Base-by-base conservation (phyloP, 2,329 filamentous ascomycete genomes). In the Cercospora sesami region DNA sequence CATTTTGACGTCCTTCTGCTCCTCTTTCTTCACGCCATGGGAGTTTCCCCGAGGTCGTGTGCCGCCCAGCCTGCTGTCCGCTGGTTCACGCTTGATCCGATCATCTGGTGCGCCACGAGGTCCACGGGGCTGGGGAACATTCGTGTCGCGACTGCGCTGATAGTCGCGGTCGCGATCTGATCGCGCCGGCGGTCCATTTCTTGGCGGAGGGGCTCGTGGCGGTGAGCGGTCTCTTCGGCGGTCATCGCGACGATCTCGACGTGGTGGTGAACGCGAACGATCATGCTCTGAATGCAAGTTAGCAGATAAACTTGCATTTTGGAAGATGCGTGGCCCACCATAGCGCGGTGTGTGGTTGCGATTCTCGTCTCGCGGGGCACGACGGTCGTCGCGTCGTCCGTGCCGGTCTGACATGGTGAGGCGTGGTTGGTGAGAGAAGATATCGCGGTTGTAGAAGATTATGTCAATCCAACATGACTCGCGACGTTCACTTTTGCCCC, bases 251-350 rank as follows among this genome's bases (percentile, higher is more conserved):
- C 73, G 71, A 58, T 76, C 75, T 60, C 72, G 72, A n/a, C 71
- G 71, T 59, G 73, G 71, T 66, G 74, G 74, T 63, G 75, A 76
- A 63, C 75, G 75, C 16, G 76, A 77, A 60, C 76, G 71, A 48
- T 76, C 73, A 68, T 72, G 70, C 45, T 76, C 75, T 75, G 64
- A 6, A 45, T 21, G 53, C 23, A 23, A 55, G 66, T 75, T 61
- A 74, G 72, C 58, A 39, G 42, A 21, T 21, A 14, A 36, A 53
- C 28, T 21, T 51, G 21, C 26, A 23, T 51, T 33, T 51, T 10
- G 21, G 18, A 39, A 18, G 39, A 12, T 8, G 36, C 9, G 21
- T 28, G 26, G n/a, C 71, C 18, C 64, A 76, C 74, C 75, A 48
- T 76, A 73, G 71, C 74, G 69, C 23, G 73, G 69, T 57, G 69